Evolutionary conservation across 2,329 filamentous ascomycete genomes (phyloP).

Genomic region (Fusarium chaquense): DNA sequence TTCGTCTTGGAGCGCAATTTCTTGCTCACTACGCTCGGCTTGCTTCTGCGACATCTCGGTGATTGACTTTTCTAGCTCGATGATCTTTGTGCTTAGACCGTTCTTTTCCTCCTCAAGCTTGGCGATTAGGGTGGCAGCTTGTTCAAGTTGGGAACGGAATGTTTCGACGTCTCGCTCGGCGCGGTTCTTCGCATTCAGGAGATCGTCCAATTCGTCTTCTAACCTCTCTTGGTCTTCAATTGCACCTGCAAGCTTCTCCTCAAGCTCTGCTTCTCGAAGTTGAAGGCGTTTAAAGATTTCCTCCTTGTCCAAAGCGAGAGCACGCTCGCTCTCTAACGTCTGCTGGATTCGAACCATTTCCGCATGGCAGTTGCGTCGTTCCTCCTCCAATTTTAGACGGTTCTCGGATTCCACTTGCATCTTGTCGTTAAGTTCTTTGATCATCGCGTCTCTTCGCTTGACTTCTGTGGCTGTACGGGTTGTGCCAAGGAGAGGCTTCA

Average conservation of each 20-base stretch:
- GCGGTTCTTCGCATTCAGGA: conserved; percentile 89
- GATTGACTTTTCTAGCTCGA: conserved; percentile 77
- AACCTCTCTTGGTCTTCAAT: conserved; percentile 94
- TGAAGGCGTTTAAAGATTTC: conserved; percentile 99
- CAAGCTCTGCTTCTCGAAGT: conserved; percentile 88
- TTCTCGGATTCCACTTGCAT: conserved; percentile 81
- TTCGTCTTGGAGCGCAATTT: conserved; percentile 82
- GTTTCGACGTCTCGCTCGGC: conserved; percentile 86
- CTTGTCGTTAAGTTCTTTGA: conserved; percentile 85
- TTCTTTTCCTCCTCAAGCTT: conserved; percentile 89
- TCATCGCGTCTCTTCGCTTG: conserved; percentile 94
- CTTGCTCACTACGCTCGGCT: conserved; percentile 79
- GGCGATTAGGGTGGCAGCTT: conserved; percentile 88
- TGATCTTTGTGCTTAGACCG: conserved; percentile 74
- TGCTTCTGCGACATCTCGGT: conserved; percentile 77
- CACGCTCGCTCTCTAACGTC: conserved; percentile 92
- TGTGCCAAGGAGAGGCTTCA: conserved; percentile 93
- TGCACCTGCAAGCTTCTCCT: conserved; percentile 91
- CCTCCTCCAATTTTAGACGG: conserved; percentile 87
- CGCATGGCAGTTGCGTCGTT: conserved; percentile 84
- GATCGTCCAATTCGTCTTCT: conserved; percentile 90
- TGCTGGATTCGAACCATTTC: conserved; percentile 93
- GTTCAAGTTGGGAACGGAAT: conserved; percentile 85
- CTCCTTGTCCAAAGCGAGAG: conserved; percentile 96
- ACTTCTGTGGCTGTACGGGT: conserved; percentile 93